A percentile compares a stretch with the other conserved stretches of the same genome.
Conservation (phyloP, 108 stramenopile species). For the Aureococcus anophagefferens region DNA sequence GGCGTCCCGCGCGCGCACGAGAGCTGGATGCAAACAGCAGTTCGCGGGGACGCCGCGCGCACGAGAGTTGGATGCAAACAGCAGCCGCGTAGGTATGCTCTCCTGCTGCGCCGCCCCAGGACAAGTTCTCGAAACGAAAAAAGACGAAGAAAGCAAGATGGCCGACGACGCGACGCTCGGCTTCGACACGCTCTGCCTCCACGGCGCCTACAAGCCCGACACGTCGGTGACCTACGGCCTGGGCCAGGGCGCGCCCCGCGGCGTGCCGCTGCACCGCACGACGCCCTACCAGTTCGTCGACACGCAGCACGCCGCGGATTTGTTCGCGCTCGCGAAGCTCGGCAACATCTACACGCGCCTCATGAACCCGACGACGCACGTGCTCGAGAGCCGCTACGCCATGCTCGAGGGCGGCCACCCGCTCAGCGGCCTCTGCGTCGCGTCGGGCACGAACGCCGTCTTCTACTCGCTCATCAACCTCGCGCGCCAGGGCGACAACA, state of each 20-base stretch:
- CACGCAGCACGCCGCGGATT: slow-evolving; percentile 65
- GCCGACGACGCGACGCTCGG: too few species aligned
- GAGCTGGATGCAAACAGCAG: too few species aligned
- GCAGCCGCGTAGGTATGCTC: too few species aligned
- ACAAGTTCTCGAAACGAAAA: too few species aligned
- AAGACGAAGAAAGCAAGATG: too few species aligned
- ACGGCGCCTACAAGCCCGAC: background rate
- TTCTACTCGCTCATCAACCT: slow-evolving; percentile 64
- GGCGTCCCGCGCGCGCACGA: too few species aligned
- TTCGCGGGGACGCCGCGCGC: too few species aligned
- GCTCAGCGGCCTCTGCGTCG: slow-evolving; percentile 38
- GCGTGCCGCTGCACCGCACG: slow-evolving; percentile 62
- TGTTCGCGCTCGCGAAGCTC: slow-evolving; percentile 70
- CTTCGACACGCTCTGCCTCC: too few species aligned
- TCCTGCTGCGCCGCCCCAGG: too few species aligned
- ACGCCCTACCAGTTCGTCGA: slow-evolving; percentile 59
- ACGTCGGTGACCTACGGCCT: background rate
- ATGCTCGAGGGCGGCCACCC: slow-evolving; percentile 58
- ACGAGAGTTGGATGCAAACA: too few species aligned
- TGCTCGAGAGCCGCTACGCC: slow-evolving; percentile 59
- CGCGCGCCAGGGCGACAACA: slow-evolving; percentile 68
- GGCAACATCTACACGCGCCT: slow-evolving; percentile 65
- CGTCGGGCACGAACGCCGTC: slow-evolving; percentile 58
- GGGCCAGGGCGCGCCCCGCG: slow-evolving; percentile 24
- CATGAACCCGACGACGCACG: slow-evolving; percentile 25